Base-by-base conservation (phyloP, 495 filamentous ascomycete genomes). In the Bacidia gigantensis region DNA sequence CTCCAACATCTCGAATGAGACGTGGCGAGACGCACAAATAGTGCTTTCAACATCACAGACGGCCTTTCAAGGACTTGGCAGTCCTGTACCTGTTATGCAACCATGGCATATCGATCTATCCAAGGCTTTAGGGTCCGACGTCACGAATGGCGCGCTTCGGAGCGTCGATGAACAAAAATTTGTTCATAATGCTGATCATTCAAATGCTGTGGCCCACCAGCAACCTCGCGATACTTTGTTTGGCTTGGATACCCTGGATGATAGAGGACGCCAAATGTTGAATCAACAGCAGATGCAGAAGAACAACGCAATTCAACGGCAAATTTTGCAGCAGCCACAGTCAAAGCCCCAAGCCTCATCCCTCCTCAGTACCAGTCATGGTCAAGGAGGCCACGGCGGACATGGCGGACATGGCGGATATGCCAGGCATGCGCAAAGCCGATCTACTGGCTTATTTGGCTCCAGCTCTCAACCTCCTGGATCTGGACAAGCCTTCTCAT, bases 41-140 rank as follows among this genome's bases (percentile, higher is more conserved):
- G 74, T 72, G 24, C 73, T 87, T 25, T 84, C 81, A 9, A 85
- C 82, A 0, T 83, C 80, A 1, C 80, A 85, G 60, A 77, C 82
- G 5, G 71, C 72, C 3, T 84, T 80, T 59, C 71, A 74, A 11
- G 76, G 78, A 12, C 64, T 84, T 5, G 71, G 72, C 21, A 81
- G 83, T 45, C 63, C 63, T 10, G 73, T 79, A 3, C 83, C 83
- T 1, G 63, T 60, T 12, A 67, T 86, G 51, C 61, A 72, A 5
- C 68, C 79, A 0, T 86, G 83, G 83, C 72, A 73, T 46, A 66
- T 86, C 48, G 68, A 71, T 50, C 61, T 81, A 26, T 54, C 54
- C 26, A 59, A 68, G 61, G 50, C 50, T 9, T 51, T n/a, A n/a
- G 21, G 22, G 41, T 7, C 46, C 39, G 44, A 38, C 23, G 20